Conservation (phyloP, 1,284 basidiomycete species). For the Microbotryum lychnidis-dioicae region DNA sequence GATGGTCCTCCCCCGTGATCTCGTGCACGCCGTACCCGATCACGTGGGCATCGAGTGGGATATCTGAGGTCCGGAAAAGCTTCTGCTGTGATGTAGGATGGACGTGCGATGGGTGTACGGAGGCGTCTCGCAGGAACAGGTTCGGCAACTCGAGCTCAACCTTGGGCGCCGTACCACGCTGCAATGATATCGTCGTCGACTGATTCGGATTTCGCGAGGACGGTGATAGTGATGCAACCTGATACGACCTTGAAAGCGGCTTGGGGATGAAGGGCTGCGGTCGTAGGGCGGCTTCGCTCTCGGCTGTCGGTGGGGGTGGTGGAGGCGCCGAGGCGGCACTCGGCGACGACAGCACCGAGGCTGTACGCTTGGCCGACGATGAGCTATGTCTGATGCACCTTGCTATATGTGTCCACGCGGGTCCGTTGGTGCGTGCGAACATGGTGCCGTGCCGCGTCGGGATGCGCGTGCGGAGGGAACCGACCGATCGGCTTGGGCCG, state of each 20-base stretch:
- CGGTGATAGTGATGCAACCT: conserved; percentile 24
- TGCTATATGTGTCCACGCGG: too few relatives aligned
- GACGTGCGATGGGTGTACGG: conserved; percentile 52
- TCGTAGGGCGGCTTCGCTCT: too few relatives aligned
- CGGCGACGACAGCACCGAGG: too few relatives aligned
- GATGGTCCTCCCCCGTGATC: conserved; percentile 31
- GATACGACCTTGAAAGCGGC: conserved; percentile 4
- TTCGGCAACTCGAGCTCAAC: conserved; percentile 23
- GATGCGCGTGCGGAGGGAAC: too few relatives aligned
- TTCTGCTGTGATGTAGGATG: conserved; percentile 70
- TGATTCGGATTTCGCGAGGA: conserved; percentile 17
- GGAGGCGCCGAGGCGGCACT: too few relatives aligned
- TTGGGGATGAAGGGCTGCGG: conserved; percentile 27
- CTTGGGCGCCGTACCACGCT: conserved; percentile 32
- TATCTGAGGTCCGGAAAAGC: conserved; percentile 55
- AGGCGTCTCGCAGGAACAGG: conserved; percentile 51
- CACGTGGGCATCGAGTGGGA: conserved; percentile 47
- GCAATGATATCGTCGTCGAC: conserved; percentile 18
- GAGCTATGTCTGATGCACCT: too few relatives aligned
- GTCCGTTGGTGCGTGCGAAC: too few relatives aligned
- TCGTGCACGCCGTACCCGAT: conserved; percentile 33
- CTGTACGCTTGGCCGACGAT: too few relatives aligned
- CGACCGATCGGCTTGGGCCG: too few relatives aligned
- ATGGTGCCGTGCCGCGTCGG: too few relatives aligned
- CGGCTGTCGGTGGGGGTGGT: too few relatives aligned